Evolutionary conservation across 2,329 filamentous ascomycete species (phyloP).

Genomic region (Fusarium sp.): DNA sequence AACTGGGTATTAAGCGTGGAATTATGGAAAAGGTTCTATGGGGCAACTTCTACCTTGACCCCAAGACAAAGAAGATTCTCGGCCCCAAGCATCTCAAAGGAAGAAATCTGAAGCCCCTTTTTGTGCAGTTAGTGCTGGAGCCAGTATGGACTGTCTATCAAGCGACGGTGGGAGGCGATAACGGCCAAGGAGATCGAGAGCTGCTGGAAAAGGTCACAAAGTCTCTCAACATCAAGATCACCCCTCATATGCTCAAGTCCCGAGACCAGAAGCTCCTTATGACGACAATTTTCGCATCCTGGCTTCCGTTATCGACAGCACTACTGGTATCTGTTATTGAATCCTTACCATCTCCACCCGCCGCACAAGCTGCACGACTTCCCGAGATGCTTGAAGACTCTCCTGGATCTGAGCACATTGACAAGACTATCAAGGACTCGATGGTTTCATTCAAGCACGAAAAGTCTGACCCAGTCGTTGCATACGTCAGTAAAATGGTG

Average conservation of each 20-base stretch:
- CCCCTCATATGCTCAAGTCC: conserved; percentile 84
- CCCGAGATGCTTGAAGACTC: conserved; percentile 82
- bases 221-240: conserved; percentile 84
- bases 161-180: conserved; percentile 84
- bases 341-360: conserved; percentile 84
- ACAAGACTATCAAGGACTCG: conserved; percentile 76
- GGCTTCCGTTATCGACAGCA: conserved; percentile 93
- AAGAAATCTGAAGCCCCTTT: conserved; percentile 91
- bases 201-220: conserved; percentile 96
- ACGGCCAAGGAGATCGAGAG: conserved; percentile 82
- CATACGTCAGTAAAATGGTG: conserved; percentile 98
- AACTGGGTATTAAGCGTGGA: conserved; percentile 90
- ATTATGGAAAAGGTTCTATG: conserved; percentile 93
- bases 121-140: conserved; percentile 94
- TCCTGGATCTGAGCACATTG: conserved; percentile 78
- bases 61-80: conserved; percentile 94
- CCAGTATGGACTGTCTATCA: conserved; percentile 97
- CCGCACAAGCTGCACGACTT: conserved; percentile 82
- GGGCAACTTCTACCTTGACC: conserved; percentile 96
- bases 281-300: conserved; percentile 85
- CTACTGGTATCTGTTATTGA: conserved; percentile 94
- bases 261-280: conserved; percentile 85
- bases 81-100: conserved; percentile 93
- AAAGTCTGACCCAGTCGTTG: conserved; percentile 81
- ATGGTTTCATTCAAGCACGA: conserved; percentile 82